Conservation (phyloP, 2,329 filamentous ascomycete genomes). For the Bertia moriformis region DNA sequence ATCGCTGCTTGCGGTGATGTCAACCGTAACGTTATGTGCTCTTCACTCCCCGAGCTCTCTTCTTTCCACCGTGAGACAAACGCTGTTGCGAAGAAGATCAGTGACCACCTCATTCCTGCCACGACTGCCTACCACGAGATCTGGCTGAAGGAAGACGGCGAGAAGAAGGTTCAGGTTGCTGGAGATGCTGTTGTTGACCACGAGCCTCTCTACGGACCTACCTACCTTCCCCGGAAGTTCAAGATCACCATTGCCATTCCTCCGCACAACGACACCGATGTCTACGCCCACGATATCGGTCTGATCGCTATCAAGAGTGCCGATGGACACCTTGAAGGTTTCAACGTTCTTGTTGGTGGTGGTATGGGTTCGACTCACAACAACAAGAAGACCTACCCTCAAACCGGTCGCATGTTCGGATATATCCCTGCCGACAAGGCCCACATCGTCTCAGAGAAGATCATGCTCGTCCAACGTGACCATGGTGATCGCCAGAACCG, state of each 20-base stretch:
- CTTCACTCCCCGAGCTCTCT: slow-evolving; percentile 73
- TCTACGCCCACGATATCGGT: slow-evolving; percentile 93
- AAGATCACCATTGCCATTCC: slow-evolving; percentile 98
- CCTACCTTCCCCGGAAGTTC: slow-evolving; percentile 95
- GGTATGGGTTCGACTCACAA: slow-evolving; percentile 98
- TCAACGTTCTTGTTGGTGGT: slow-evolving; percentile 88
- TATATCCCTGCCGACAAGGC: slow-evolving; percentile 62
- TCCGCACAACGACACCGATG: slow-evolving; percentile 94
- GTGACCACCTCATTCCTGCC: slow-evolving; percentile 77
- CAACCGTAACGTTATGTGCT: slow-evolving; percentile 99
- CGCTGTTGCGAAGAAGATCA: slow-evolving; percentile 68
- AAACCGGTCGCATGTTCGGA: slow-evolving; percentile 84
- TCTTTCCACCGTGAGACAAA: slow-evolving; percentile 71
- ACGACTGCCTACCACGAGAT: slow-evolving; percentile 97
- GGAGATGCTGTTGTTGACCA: slow-evolving; percentile 89
- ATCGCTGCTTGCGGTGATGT: slow-evolving; percentile 96
- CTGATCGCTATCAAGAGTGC: slow-evolving; percentile 85
- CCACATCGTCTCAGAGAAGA: slow-evolving; percentile 90
- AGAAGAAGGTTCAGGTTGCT: slow-evolving; percentile 83
- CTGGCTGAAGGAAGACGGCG: slow-evolving; percentile 79
- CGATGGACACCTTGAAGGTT: slow-evolving; percentile 70
- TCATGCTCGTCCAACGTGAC: slow-evolving; percentile 96
- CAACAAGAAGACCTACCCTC: slow-evolving; percentile 99
- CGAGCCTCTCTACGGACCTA: slow-evolving; percentile 88
- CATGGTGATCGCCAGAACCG: slow-evolving; percentile 93